These are phyloP conservation scores for Neostapfia colusana DNA, from an alignment of 176 grass and related monocot species.

Conservation along the genomic window DNA sequence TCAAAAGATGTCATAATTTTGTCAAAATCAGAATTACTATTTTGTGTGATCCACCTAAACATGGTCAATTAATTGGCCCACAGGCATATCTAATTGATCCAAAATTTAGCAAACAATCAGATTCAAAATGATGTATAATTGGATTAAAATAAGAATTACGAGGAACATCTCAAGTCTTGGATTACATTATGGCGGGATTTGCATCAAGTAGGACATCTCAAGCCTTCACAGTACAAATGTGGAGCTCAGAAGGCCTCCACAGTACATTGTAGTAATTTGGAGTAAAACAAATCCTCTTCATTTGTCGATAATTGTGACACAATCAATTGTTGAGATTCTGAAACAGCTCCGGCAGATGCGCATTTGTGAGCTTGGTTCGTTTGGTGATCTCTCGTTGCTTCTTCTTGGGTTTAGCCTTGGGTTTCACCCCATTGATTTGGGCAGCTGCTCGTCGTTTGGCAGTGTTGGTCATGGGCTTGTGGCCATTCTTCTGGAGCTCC, in stretches of 20 bases:
- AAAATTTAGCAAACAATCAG: neutral
- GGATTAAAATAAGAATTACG: neutral
- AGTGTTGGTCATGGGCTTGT: slow-evolving; percentile 79
- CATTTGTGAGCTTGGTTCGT: slow-evolving; percentile 87
- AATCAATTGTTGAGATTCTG: slow-evolving; percentile 46
- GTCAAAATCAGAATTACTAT: neutral
- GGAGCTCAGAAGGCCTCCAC: neutral
- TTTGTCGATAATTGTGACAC: no score
- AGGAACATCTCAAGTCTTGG: neutral
- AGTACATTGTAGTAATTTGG: neutral
- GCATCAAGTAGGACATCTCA: neutral
- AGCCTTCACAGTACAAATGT: neutral
- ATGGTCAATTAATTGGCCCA: neutral
- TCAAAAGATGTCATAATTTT: neutral
- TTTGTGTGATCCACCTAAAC: neutral
- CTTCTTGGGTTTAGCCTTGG: slow-evolving; percentile 77
- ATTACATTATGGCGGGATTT: neutral
- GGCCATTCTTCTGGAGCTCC: slow-evolving; percentile 78
- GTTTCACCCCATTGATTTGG: slow-evolving; percentile 48
- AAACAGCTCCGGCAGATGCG: slow-evolving; percentile 93
- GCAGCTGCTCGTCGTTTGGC: slow-evolving; percentile 57
- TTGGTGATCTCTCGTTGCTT: slow-evolving; percentile 65
- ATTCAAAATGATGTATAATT: neutral
- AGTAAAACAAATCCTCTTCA: neutral
- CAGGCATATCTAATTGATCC: neutral